Conservation (phyloP, 176 grass and related monocot species). For the Ensete glaucum region DNA sequence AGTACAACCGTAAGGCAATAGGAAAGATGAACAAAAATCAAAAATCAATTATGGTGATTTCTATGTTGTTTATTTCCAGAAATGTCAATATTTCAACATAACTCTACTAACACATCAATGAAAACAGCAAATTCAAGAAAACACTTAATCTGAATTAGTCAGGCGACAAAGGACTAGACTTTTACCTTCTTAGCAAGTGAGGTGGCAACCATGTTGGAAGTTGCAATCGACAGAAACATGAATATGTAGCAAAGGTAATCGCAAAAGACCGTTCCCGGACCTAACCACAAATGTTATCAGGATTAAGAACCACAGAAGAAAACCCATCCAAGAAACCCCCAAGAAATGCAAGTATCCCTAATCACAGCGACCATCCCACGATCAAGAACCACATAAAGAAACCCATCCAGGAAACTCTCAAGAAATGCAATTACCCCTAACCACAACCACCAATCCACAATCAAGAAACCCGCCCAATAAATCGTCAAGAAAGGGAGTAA, state of each 20-base stretch:
- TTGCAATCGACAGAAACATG: conserved; percentile 90
- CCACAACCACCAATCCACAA: background rate
- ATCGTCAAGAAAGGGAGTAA: background rate
- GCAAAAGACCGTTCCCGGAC: conserved; percentile 87
- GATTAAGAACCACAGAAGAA: background rate
- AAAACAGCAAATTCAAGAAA: background rate
- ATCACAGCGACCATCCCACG: background rate
- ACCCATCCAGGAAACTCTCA: background rate
- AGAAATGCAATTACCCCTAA: background rate
- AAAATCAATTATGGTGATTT: background rate
- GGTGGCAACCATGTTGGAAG: conserved; percentile 97
- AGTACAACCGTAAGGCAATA: background rate
- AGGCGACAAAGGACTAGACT: background rate
- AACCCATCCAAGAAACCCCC: background rate
- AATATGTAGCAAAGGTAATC: conserved; percentile 87
- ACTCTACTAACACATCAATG: background rate
- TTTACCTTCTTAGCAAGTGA: conserved; percentile 75
- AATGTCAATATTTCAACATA: too few species aligned
- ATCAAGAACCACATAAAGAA: background rate
- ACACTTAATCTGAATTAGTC: background rate
- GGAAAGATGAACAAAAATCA: background rate
- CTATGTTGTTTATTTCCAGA: too few species aligned
- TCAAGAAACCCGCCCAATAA: background rate
- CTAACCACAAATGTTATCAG: conserved; percentile 6
- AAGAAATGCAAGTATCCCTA: background rate